Percentiles rank a stretch among this genome's conserved stretches.
phyloP scores from a whole-genome alignment of 2,329 filamentous ascomycete species.

The Cordyceps tenuipes region DNA sequence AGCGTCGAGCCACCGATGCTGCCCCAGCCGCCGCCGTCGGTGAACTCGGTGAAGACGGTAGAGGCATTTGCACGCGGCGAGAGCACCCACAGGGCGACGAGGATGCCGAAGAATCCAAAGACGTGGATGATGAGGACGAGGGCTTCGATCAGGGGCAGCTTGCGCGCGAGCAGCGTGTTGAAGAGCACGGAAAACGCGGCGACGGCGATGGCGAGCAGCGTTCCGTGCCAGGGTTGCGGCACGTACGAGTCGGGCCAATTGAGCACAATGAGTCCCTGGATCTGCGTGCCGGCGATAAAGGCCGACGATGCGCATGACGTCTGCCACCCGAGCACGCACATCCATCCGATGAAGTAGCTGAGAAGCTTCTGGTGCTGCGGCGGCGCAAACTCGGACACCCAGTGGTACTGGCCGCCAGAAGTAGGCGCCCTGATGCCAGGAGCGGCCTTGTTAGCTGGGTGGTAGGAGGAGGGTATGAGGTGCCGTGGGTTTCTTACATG shows the following conservation, averaged over 20 bases:
- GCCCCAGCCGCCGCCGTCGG: conserved; percentile 24
- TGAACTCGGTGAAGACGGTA: conserved; percentile 24
- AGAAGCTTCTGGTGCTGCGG: conserved; percentile 40
- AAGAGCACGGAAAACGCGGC: conserved; percentile 31
- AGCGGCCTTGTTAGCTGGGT: background rate
- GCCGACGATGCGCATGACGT: conserved; percentile 30
- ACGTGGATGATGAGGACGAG: conserved; percentile 35
- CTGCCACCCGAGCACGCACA: conserved; percentile 38
- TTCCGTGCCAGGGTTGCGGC: conserved; percentile 33
- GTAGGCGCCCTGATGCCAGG: conserved; percentile 37
- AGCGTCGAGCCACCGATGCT: conserved; percentile 27
- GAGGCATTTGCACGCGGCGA: conserved; percentile 20
- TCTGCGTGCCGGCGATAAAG: conserved; percentile 35
- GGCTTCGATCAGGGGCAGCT: conserved; percentile 34
- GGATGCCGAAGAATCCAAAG: conserved; percentile 18
- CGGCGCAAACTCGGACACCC: conserved; percentile 28
- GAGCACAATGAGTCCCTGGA: conserved; percentile 34
- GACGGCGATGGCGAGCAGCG: conserved; percentile 34
- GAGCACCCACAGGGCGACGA: conserved; percentile 31
- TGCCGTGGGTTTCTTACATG: conserved; percentile 23
- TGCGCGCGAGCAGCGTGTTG: conserved; percentile 33
- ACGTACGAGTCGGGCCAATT: conserved; percentile 25
- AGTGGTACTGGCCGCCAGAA: conserved; percentile 44
- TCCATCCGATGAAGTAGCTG: conserved; percentile 43
- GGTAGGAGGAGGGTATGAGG: no score